phyloP scores from a whole-genome alignment of 2,329 filamentous ascomycete genomes.

The Aspergillus vadensis region DNA sequence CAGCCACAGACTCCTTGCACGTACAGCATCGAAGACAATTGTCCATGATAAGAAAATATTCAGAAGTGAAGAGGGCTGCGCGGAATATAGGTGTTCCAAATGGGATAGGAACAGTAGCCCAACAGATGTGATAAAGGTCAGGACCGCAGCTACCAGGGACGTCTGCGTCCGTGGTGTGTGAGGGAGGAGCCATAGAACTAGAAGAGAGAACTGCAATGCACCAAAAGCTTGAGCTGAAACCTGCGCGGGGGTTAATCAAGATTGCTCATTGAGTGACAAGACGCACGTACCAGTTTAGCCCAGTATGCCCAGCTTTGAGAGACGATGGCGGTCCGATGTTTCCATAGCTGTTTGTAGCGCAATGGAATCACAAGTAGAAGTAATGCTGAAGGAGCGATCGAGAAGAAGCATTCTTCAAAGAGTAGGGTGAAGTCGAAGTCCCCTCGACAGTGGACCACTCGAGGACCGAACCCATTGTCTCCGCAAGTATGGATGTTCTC shows the following conservation, averaged over 20 bases:
- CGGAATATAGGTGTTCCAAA: constrained; percentile 6
- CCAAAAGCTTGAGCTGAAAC: not conserved
- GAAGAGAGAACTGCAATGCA: not conserved
- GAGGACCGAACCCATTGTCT: not conserved
- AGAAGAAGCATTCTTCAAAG: constrained; percentile 11
- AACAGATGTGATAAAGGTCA: not conserved
- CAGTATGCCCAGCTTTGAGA: not conserved
- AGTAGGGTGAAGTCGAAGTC: constrained; percentile 14
- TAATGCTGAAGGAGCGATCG: constrained; percentile 3
- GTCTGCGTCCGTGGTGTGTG: constrained; percentile 1
- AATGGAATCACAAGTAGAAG: not conserved
- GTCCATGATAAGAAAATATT: constrained; percentile 3
- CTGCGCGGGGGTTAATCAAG: not conserved
- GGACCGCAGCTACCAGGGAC: not conserved
- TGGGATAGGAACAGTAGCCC: constrained; percentile 8
- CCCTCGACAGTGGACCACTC: constrained; percentile 8
- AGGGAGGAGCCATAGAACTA: not conserved
- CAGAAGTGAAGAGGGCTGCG: constrained; percentile 5
- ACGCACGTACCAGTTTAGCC: constrained; percentile 1
- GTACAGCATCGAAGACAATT: constrained; percentile 1
- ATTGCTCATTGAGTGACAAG: not conserved
- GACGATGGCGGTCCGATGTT: not conserved
- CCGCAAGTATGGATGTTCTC: constrained; percentile 1
- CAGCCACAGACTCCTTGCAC: constrained; percentile 11
- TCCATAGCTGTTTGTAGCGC: constrained; percentile 1